A percentile compares a stretch with the other conserved stretches of the same genome.
phyloP scores from a whole-genome alignment of 2,329 filamentous ascomycete species.

The Calonectria fujianensis region DNA sequence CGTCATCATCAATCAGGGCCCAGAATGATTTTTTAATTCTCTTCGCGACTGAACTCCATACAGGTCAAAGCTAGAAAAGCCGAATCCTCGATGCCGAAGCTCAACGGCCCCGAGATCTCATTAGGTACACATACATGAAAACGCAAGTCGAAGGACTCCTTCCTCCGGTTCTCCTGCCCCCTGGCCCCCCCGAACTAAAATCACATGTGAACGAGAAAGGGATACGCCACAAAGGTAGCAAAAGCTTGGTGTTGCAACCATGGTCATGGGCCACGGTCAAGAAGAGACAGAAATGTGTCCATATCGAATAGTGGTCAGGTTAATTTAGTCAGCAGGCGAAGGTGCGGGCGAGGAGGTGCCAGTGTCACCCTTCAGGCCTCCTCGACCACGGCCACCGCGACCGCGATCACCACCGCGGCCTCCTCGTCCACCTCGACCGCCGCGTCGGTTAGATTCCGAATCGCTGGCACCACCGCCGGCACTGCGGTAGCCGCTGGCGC shows the following conservation, averaged over 20 bases:
- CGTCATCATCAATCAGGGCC: conserved; percentile 48
- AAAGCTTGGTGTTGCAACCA: conserved; percentile 44
- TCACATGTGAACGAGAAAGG: conserved; percentile 50
- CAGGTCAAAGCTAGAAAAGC: conserved; percentile 57
- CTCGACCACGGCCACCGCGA: conserved; percentile 73
- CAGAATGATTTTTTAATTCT: conserved; percentile 56
- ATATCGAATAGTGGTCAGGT: conserved; percentile 40
- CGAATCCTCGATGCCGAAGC: conserved; percentile 55
- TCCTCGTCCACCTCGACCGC: conserved; percentile 73
- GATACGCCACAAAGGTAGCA: conserved; percentile 44
- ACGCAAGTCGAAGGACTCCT: conserved; percentile 49
- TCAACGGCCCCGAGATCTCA: conserved; percentile 58
- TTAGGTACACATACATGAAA: conserved; percentile 62
- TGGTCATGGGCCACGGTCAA: conserved; percentile 43
- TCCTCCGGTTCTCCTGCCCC: conserved; percentile 51
- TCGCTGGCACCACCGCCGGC: conserved; percentile 85
- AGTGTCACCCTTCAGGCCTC: conserved; percentile 76
- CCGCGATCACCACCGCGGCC: conserved; percentile 76
- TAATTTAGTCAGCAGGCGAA: conserved; percentile 63
- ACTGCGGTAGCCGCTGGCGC: conserved; percentile 87
- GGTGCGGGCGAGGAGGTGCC: conserved; percentile 73
- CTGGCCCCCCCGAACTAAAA: conserved; percentile 46
- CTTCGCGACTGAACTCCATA: conserved; percentile 59
- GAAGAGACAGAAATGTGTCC: conserved; percentile 41
- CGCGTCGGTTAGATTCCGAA: conserved; percentile 75